A percentile compares a stretch with the other conserved stretches of the same genome.
Conservation (phyloP, 2,329 filamentous ascomycete genomes). For the Massarina eburnea region DNA sequence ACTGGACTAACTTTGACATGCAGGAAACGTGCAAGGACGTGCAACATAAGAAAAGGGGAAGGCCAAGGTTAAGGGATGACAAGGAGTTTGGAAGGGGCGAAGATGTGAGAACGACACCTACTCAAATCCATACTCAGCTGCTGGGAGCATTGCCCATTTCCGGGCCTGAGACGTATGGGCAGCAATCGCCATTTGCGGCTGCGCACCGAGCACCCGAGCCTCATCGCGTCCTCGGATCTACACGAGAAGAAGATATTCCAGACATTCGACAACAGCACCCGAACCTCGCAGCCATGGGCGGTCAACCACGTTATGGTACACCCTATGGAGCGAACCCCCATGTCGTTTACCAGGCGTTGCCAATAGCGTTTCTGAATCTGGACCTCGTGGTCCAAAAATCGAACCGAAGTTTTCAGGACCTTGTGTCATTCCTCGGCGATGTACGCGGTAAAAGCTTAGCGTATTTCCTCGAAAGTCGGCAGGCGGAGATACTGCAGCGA, state of each 20-base stretch:
- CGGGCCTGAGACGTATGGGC: constrained; percentile 19
- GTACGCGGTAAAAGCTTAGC: constrained; percentile 44
- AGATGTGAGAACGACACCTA: constrained; percentile 29
- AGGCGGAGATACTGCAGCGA: constrained; percentile 46
- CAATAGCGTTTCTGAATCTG: constrained; percentile 49
- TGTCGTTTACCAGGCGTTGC: constrained; percentile 31
- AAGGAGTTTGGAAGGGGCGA: constrained; percentile 36
- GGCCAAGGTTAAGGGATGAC: constrained; percentile 71
- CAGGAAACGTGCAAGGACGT: constrained; percentile 80
- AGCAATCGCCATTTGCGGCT: constrained; percentile 23
- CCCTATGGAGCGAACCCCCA: constrained; percentile 26
- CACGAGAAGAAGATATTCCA: constrained; percentile 20
- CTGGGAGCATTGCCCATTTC: constrained; percentile 24
- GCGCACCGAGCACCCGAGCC: constrained; percentile 27
- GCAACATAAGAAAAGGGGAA: constrained; percentile 81
- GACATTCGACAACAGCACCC: constrained; percentile 16
- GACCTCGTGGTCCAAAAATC: constrained; percentile 51
- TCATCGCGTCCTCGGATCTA: constrained; percentile 19
- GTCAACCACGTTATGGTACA: constrained; percentile 19
- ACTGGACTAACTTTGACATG: constrained; percentile 15
- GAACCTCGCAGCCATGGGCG: constrained; percentile 16
- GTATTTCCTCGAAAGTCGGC: constrained; percentile 47
- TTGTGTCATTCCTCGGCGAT: constrained; percentile 44
- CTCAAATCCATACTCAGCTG: constrained; percentile 27
- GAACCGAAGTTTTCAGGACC: constrained; percentile 48